Evolutionary conservation across 257 asterid species (phyloP), one percentile per base, ranked within the genome.

Genomic region (Solanum etuberosum): DNA sequence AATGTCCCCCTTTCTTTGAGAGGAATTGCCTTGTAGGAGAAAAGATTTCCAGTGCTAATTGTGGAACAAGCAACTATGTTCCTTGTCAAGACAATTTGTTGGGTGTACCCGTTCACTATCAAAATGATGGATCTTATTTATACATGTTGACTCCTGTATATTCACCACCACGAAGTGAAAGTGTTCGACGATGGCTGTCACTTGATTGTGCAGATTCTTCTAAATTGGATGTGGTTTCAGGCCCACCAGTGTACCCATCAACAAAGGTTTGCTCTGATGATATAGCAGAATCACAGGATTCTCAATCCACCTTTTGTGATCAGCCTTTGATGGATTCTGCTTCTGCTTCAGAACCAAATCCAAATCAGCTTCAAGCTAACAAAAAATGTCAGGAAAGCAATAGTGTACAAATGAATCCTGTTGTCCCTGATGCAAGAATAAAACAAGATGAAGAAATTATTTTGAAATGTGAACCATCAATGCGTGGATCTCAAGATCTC

Each of bases 91-190:
- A 88, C 84, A 80, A 90, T 83, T 86, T 87, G 42, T 88, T 92
- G 88, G 99, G 98, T 48, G 92, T 94, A 87, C 98, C 99, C 37
- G 83, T 92, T 84, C 94, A 93, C 87, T 90, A 89, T 91, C 95
- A 92, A 91, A 94, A 93, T 91, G 97, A 97, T 90, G 99, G 98
- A 71, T 94, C 99, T 89, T 87, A 85, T 92, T 88, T 93, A 63
- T 95, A 92, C 91, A 92, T 97, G 94, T 92, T 97, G 92, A 92
- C 98, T 61, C 97, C 95, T 87, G 90, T 91, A 74, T 86, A 82
- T 25, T 91, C 96, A 88, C 98, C 99, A 83, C 99, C 99, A 87
- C 91, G 86, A 5, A 89, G 84, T 88, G 95, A 92, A 90, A 88
- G 91, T 88, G 93, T 97, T 88, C 89, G 88, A 57, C 90, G 84